Evolutionary conservation across 257 asterid genomes (phyloP).

Genomic region (Rauvolfia tetraphylla): DNA sequence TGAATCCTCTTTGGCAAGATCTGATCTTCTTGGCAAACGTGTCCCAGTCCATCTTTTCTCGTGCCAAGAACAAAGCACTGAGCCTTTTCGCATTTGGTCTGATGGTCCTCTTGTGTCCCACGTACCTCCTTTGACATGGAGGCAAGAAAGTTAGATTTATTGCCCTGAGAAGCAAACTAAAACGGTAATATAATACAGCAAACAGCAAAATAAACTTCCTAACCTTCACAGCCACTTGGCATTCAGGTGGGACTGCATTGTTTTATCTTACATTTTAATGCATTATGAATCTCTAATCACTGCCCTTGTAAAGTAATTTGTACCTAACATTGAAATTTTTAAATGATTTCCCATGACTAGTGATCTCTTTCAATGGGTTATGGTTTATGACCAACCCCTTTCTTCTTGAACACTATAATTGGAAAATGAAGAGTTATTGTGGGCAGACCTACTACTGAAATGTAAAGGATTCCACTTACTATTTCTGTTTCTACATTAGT

Average conservation of each 20-base stretch:
- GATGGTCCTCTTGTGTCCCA: slow-evolving; percentile 95
- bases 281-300: no score
- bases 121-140: slow-evolving; percentile 68
- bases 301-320: no score
- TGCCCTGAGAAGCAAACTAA: neutral
- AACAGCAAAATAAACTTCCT: neutral
- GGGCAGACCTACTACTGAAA: no score
- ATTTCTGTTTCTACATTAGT: no score
- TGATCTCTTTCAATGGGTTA: no score
- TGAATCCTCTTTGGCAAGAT: slow-evolving; percentile 91
- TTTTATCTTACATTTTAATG: no score
- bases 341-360: no score
- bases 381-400: no score
- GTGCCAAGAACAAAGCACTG: slow-evolving; percentile 57
- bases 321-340: no score
- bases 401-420: no score
- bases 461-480: no score
- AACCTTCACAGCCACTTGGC: neutral
- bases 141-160: slow-evolving; percentile 8
- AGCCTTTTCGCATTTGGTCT: slow-evolving; percentile 95
- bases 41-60: slow-evolving; percentile 74
- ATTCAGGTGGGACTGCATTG: neutral
- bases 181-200: neutral
- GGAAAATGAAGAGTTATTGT: no score
- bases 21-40: slow-evolving; percentile 77